These are phyloP conservation scores for Zymoseptoria ardabiliae DNA, from an alignment of 2,329 filamentous ascomycete species.

Conservation along the genomic window DNA sequence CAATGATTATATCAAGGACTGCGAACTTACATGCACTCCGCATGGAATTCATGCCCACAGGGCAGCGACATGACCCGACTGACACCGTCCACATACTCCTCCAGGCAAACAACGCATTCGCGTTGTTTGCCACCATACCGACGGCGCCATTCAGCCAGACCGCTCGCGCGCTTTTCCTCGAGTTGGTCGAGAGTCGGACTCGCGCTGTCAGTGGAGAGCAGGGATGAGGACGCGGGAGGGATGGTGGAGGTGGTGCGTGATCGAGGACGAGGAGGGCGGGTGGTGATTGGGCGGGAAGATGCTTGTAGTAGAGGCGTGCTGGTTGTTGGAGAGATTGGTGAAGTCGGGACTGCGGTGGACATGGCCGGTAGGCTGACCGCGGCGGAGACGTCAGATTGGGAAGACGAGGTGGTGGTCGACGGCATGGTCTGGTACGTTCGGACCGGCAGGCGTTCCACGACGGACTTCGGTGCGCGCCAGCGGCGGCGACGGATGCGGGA, in stretches of 20 bases:
- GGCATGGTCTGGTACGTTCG: conserved; percentile 87
- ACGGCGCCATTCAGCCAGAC: conserved; percentile 46
- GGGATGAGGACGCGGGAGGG: conserved; percentile 28
- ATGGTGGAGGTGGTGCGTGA: conserved; percentile 59
- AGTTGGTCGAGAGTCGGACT: conserved; percentile 32
- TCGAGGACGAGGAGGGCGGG: conserved; percentile 48
- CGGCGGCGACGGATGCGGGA: conserved; percentile 80
- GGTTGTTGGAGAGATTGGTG: conserved; percentile 25
- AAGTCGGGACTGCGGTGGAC: neutral
- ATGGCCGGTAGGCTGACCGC: conserved; percentile 10
- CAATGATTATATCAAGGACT: too few relatives aligned
- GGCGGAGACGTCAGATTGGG: conserved; percentile 22
- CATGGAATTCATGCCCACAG: conserved; percentile 96
- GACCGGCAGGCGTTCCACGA: conserved; percentile 90
- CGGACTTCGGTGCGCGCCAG: conserved; percentile 95
- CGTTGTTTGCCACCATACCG: conserved; percentile 60
- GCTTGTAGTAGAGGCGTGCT: conserved; percentile 73
- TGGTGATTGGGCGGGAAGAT: conserved; percentile 15
- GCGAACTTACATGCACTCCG: conserved; percentile 85
- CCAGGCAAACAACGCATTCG: conserved; percentile 92
- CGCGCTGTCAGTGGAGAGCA: conserved; percentile 21
- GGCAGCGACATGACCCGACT: conserved; percentile 94
- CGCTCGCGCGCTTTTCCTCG: conserved; percentile 47
- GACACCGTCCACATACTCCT: conserved; percentile 92
- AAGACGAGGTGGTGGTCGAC: conserved; percentile 46